Base-by-base conservation (phyloP, 2,329 filamentous ascomycete genomes). In the Xylariaceae sp. region DNA sequence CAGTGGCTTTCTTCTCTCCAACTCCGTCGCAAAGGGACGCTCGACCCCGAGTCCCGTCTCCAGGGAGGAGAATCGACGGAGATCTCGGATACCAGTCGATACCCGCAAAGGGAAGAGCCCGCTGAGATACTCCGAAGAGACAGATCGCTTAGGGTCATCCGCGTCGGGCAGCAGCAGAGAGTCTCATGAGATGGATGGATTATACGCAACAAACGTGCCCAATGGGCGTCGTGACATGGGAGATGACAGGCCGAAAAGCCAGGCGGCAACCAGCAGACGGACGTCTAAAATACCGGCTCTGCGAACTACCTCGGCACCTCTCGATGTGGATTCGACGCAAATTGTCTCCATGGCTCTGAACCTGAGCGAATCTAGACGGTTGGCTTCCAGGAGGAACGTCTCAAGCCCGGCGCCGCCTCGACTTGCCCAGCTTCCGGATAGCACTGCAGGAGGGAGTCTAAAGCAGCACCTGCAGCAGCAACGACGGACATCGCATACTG, bases 281-380 rank as follows among this genome's bases (percentile, higher is more conserved):
- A 48, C 42, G 39, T 59, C 64, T 38, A 60, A 44, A 53, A 57
- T 61, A 39, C 64, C 62, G 17, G 62, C 60, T 31, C 57, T 52
- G 42, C 63, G 54, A 48, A 53, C 64, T 5, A 60, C 51, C 31
- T 56, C 57, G 42, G 57, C 66, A 13, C 61, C 69, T 5, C 67
- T 88, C 17, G 84, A 90, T 62, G 79, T 88, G 54, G 92, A 97
- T 64, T 88, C 92, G 7, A 83, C 87, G 4, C 89, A 96, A 69
- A 95, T 97, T 58, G 90, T 97, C 40, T 91, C 91, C 64, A 89
- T 97, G 81, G 93, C 93, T 1, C 73, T 97, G 61, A 94, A 87
- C 58, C 72, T 97, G 45, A 96, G 89, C 73, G 90, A 97, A 69
- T 89, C 87, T 64, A 83, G 84, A 58, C 83, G 83, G 65, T 79